These are phyloP conservation scores for Oryza glaberrima DNA, from an alignment of 176 grass and related monocot genomes.

Conservation along the genomic window DNA sequence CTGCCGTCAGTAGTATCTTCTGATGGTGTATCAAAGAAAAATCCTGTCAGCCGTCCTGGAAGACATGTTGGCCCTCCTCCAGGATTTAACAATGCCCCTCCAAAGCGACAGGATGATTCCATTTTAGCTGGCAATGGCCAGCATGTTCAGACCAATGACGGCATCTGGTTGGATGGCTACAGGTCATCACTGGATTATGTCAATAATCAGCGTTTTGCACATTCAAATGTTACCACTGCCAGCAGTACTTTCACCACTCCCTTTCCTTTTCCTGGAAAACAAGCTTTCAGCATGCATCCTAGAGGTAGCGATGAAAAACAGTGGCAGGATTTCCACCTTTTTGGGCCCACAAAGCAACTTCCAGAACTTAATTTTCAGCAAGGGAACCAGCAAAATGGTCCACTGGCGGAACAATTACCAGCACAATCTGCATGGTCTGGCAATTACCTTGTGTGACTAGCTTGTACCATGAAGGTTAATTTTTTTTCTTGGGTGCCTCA, in stretches of 20 bases:
- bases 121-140: constrained; percentile 36
- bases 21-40: constrained; percentile 63
- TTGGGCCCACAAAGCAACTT: constrained; percentile 54
- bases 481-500: not conserved
- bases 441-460: constrained; percentile 71
- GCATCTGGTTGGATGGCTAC: constrained; percentile 64
- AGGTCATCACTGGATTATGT: constrained; percentile 39
- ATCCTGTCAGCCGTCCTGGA: constrained; percentile 65
- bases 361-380: constrained; percentile 45
- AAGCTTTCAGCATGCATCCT: constrained; percentile 41
- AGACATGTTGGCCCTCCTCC: constrained; percentile 76
- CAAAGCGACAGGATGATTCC: constrained; percentile 58
- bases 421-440: constrained; percentile 71
- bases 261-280: constrained; percentile 61
- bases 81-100: constrained; percentile 59
- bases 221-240: constrained; percentile 38
- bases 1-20: constrained; percentile 41
- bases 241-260: constrained; percentile 43
- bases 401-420: constrained; percentile 53
- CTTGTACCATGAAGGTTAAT: constrained; percentile 50
- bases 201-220: constrained; percentile 29
- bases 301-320: constrained; percentile 41
- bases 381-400: constrained; percentile 50
- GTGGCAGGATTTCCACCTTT: constrained; percentile 82
- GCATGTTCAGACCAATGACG: constrained; percentile 52